Evolutionary conservation across 495 filamentous ascomycete species (phyloP).

Genomic region (Cercophora samala): DNA sequence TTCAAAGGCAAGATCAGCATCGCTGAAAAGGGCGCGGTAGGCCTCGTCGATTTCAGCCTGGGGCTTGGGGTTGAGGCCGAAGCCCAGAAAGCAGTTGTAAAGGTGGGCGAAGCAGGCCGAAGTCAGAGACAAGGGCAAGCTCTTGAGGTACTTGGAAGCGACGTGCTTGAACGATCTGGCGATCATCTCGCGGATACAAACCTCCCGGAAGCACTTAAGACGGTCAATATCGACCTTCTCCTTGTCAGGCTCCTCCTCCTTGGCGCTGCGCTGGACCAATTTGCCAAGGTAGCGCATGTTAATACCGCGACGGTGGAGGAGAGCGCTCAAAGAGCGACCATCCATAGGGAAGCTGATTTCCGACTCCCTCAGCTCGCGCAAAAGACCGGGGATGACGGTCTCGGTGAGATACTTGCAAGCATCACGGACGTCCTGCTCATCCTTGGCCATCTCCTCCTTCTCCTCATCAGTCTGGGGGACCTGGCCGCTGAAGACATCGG

Average conservation of each 20-base stretch:
- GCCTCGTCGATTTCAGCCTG: slow-evolving; percentile 71
- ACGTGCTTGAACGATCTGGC: slow-evolving; percentile 92
- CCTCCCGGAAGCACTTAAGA: slow-evolving; percentile 67
- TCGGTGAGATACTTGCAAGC: slow-evolving; percentile 75
- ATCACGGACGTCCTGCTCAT: slow-evolving; percentile 84
- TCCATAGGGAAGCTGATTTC: slow-evolving; percentile 99
- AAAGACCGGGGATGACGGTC: slow-evolving; percentile 65
- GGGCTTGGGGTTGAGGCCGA: slow-evolving; percentile 70
- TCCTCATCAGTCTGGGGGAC: slow-evolving; percentile 85
- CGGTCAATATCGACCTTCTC: slow-evolving; percentile 53
- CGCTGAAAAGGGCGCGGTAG: slow-evolving; percentile 69
- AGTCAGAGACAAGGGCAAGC: slow-evolving; percentile 73
- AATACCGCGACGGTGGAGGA: slow-evolving; percentile 96
- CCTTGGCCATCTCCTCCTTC: slow-evolving; percentile 75
- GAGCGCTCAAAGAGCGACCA: slow-evolving; percentile 78
- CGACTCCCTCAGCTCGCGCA: slow-evolving; percentile 82
- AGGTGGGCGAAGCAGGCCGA: slow-evolving; percentile 78
- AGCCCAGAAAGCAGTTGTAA: slow-evolving; percentile 89
- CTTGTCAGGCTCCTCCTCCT: too few relatives aligned
- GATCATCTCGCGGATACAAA: slow-evolving; percentile 89
- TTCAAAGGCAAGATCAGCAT: slow-evolving; percentile 79
- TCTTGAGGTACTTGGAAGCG: slow-evolving; percentile 71
- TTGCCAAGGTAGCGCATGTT: slow-evolving; percentile 94
- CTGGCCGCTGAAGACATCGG: slow-evolving; percentile 93
- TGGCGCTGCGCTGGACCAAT: slow-evolving; percentile 61